phyloP scores from a whole-genome alignment of 208 protist species.

The Crithidia bombi region DNA sequence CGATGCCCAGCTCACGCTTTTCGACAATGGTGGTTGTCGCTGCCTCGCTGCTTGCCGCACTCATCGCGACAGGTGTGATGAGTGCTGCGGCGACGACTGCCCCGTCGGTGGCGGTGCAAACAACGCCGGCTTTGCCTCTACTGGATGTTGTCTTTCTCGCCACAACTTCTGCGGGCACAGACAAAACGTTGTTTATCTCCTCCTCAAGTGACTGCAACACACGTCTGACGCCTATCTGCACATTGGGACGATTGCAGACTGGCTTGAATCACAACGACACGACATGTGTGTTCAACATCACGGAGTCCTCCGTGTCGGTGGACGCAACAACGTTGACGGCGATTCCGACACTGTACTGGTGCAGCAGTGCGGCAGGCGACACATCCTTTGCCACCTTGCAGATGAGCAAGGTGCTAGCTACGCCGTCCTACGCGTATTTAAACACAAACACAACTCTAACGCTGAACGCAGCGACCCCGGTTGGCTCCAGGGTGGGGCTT shows the following conservation, averaged over 20 bases:
- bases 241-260: slow-evolving; percentile 20
- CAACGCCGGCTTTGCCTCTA: slow-evolving; percentile 41
- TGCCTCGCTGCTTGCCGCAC: slow-evolving; percentile 4
- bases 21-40: background rate
- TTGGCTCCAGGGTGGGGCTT: slow-evolving; percentile 50
- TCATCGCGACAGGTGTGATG: background rate
- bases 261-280: slow-evolving; percentile 35
- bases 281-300: slow-evolving; percentile 59
- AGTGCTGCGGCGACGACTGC: background rate
- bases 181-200: slow-evolving; percentile 53
- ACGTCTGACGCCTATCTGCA: slow-evolving; percentile 39
- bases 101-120: slow-evolving; percentile 28
- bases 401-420: slow-evolving; percentile 36
- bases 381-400: slow-evolving; percentile 32
- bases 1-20: background rate
- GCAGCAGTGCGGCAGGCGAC: slow-evolving; percentile 38
- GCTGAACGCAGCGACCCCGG: slow-evolving; percentile 48
- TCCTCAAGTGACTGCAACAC: slow-evolving; percentile 25
- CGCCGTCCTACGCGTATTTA: slow-evolving; percentile 38
- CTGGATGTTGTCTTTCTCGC: slow-evolving; percentile 63
- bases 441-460: slow-evolving; percentile 25
- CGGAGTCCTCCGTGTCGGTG: slow-evolving; percentile 26
- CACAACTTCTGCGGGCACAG: slow-evolving; percentile 21
- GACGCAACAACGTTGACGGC: slow-evolving; percentile 24
- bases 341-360: slow-evolving; percentile 60